Base-by-base conservation (phyloP, 23 red algal species). In the Chondrus crispus region DNA sequence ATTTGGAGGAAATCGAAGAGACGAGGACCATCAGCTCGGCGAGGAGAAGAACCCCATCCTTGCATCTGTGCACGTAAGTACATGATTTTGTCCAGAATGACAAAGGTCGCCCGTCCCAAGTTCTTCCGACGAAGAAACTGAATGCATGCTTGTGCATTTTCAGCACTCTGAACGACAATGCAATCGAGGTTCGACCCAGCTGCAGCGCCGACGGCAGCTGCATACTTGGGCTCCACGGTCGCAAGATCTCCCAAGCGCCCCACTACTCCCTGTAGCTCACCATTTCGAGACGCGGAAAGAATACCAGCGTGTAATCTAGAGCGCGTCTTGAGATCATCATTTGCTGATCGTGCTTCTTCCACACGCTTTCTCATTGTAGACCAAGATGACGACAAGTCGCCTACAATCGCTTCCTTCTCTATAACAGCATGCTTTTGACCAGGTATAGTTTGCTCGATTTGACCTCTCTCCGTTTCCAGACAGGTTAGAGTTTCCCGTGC, bases 71-170 rank as follows among this genome's bases (percentile, higher is more conserved):
- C n/a, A 8, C 69, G 51, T 38, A 99, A 93, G 68, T 99, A 87
- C 45, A 71, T 58, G 28, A 99, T 57, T 63, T 99, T 99, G n/a
- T 96, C 88, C 0, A 99, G 87, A 68, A 99, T 94, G 44, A 99
- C 91, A 87, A 99, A 99, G 11, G 97, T 96, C 8, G 85, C 84
- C 7, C 97, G 81, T 9, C 97, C 97, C 3, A 99, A 64, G 24
- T 94, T 91, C 42, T 96, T 70, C 8, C 80, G 42, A 1, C 93
- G 69, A 8, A 99, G 44, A 62, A 96, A 95, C 57, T 94, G 91
- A 24, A 99, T 91, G 69, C 97, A 99, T 46, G 91, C 95, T 71
- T 96, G 91, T 8, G 97, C 94, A 70, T 96, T 81, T 16, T 96
- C 85, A 10, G 89, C 94, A 55, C 63, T 90, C 2, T 88, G 42